Base-by-base conservation (phyloP, 1,284 basidiomycete species). In the Marasmius oreades region DNA sequence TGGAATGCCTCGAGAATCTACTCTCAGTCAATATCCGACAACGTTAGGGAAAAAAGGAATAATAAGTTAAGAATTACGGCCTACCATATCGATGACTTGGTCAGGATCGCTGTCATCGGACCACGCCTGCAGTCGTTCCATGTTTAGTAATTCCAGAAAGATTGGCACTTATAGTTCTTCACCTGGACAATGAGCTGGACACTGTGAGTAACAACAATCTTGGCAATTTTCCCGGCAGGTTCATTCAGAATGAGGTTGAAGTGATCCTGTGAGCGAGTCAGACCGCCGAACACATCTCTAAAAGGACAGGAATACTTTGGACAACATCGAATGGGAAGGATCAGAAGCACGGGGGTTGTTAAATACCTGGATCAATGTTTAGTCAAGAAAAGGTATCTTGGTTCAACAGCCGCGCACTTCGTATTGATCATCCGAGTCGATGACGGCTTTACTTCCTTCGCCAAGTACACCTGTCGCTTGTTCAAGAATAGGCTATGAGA, bases 201-300 rank as follows among this genome's bases (percentile, higher is more conserved):
- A 3, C 75, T 71, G 66, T 88, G 70, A 57, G 79, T 74, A 14
- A 90, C 84, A 22, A 90, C 80, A n/a, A 86, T 68, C 65, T 81
- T 75, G 5, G 88, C 88, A 53, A 89, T 82, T 67, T 86, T 83
- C 2, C 88, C 87, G 6, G 88, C 87, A 1, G 88, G 87, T 66
- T 87, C 84, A 63, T 86, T 87, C 55, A 86, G 70, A 55, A 86
- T 84, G 45, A 86, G 75, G 16, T 72, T 77, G 60, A 87, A 85
- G 66, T 86, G 84, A 64, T 86, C 87, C 80, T 76, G 51, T 5
- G 4, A 52, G n/a, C 3, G 12, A 47, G 47, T 50, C 16, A 50
- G 28, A 23, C 20, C 23, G 5, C 5, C 3, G 70, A 42, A 33
- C 22, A 50, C 16, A 20, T 31, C 33, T 10, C 11, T 36, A 1